Evolutionary conservation across 1,139 yeast genomes (phyloP), one percentile per base, ranked within the genome.

Genomic region (Saccharomyces hybrid): DNA sequence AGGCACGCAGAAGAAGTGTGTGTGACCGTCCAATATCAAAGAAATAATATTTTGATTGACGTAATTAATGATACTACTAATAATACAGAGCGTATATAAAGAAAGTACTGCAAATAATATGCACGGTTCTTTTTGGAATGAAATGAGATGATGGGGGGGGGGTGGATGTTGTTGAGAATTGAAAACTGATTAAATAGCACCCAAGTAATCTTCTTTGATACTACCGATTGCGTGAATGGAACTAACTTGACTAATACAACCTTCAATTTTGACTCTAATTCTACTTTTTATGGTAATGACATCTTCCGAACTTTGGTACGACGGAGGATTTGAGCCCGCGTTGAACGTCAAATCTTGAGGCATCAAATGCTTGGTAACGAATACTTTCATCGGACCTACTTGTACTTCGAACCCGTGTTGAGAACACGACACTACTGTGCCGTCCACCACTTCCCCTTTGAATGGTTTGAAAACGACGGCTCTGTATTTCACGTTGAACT

Each of bases 381-480:
- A 95, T 49, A 93, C 97, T 32, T 93, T 84, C 68, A 93, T 77
- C 8, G 99, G 99, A 0, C 99, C 99, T 29, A 93, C 99, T 70
- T 93, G 98, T 46, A 96, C 98, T 70, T 93, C 93, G 64, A 93
- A 90, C 12, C 99, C 99, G 86, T 93, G 87, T 68, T 89, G 89
- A 69, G 91, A 89, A 55, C 95, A 97, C 44, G 91, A 88, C 14
- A 96, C 86, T 21, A 93, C 99, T 46, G 91, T 84, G 2, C 95
- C 99, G 72, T 93, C 99, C 32, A 93, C 98, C 4, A 93, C 99
- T 72, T 93, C 99, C 32, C 98, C 98, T 73, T 91, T 93, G 75
- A 93, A 95, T 1, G 99, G 99, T 67, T 95, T 86, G 96, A 97
- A 93, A 34, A 93, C 98, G 58, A 93, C 93, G 0, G 99, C 99